Conservation (phyloP, 768 basidiomycete genomes). For the Tulasnella sp. region DNA sequence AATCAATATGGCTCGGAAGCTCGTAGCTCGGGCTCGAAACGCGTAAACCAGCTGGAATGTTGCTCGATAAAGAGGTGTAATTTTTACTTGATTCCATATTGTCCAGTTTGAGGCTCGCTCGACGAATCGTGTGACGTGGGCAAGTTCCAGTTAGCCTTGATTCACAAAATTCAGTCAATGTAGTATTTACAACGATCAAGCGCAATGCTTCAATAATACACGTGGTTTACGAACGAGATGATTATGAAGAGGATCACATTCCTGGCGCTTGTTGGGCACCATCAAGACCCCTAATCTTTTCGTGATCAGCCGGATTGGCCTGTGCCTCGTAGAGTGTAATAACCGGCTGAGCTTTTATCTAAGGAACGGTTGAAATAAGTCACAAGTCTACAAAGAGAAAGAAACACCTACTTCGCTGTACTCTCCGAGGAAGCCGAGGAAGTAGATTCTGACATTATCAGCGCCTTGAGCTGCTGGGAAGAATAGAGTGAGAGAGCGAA, state of each 20-base stretch:
- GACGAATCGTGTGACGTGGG: no score
- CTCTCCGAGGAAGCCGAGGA: constrained; percentile 71
- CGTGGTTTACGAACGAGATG: background rate
- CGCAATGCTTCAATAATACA: no score
- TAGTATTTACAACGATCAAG: no score
- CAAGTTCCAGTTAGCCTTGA: no score
- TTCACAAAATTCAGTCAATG: no score
- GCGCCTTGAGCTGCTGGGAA: constrained; percentile 72
- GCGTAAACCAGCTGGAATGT: no score
- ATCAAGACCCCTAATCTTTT: constrained; percentile 70
- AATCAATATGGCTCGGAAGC: no score
- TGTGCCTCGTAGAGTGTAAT: constrained; percentile 81
- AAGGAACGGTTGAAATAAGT: background rate
- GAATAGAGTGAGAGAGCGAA: constrained; percentile 70
- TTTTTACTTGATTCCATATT: no score
- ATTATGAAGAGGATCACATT: background rate
- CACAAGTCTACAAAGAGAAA: background rate
- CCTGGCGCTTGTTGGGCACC: constrained; percentile 39
- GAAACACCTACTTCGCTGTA: constrained; percentile 54
- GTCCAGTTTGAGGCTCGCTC: no score
- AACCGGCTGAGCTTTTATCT: constrained; percentile 68
- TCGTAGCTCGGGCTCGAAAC: no score
- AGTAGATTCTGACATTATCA: constrained; percentile 63
- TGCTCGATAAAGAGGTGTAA: no score
- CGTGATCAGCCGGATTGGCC: constrained; percentile 78